Percentiles rank a stretch among this genome's conserved stretches.
Evolutionary conservation across 441 rosid genomes (phyloP).

Genomic region (Erysimum cheiri): DNA sequence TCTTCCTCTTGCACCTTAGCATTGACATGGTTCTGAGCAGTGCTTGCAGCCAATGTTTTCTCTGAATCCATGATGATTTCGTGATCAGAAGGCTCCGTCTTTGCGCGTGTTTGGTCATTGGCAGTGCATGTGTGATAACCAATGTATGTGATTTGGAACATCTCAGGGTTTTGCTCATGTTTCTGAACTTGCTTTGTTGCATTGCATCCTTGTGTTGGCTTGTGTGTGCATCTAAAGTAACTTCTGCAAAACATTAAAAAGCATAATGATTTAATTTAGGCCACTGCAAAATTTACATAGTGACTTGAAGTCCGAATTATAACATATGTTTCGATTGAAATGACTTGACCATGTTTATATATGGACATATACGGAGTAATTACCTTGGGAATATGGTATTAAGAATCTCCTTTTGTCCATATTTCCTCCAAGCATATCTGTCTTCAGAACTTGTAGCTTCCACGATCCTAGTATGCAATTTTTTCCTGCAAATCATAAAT

Average conservation of each 20-base stretch:
- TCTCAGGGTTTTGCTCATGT: conserved; percentile 55
- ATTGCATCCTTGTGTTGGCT: conserved; percentile 68
- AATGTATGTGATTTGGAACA: conserved; percentile 58
- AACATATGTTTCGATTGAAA: neutral
- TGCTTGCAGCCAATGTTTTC: conserved; percentile 7
- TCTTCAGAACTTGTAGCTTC: conserved; percentile 54
- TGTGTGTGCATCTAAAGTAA: conserved; percentile 81
- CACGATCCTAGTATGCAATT: conserved; percentile 44
- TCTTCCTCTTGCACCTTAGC: conserved; percentile 30
- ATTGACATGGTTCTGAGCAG: conserved; percentile 19
- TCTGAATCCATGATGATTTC: conserved; percentile 31
- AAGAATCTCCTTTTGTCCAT: conserved; percentile 84
- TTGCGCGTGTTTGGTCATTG: conserved; percentile 28
- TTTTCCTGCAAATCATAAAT: conserved; percentile 53
- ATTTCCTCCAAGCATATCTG: conserved; percentile 80
- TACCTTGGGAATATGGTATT: conserved; percentile 73
- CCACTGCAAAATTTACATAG: conserved; percentile 11
- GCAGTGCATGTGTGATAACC: conserved; percentile 64
- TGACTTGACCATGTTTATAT: neutral
- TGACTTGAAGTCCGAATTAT: neutral
- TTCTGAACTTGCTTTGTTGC: conserved; percentile 80
- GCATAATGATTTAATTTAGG: conserved; percentile 36
- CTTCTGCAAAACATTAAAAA: conserved; percentile 55
- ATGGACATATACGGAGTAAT: neutral
- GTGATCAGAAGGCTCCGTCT: conserved; percentile 25